phyloP scores from a whole-genome alignment of 371 early-diverging fungal species.

The Syncephalastrum sp. region DNA sequence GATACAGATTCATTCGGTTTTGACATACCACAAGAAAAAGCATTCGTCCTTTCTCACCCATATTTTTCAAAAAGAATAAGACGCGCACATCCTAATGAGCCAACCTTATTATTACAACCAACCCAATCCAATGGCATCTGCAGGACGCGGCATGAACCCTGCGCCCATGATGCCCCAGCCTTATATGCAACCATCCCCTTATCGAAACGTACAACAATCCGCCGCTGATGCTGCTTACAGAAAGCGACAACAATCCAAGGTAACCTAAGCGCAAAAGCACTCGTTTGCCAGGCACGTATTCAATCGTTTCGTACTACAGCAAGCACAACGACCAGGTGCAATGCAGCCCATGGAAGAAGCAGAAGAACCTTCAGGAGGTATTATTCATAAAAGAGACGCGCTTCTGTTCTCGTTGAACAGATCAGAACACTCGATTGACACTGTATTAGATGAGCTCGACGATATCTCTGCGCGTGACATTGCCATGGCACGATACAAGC shows the following conservation, averaged over 20 bases:
- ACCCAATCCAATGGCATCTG: conserved; percentile 4
- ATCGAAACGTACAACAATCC: conserved; percentile 12
- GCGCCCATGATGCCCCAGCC: conserved; percentile 16
- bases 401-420: neutral
- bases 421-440: neutral
- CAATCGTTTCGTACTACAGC: too few species aligned
- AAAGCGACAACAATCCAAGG: conserved; percentile 15
- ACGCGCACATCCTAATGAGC: neutral
- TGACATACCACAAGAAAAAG: too few species aligned
- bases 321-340: too few species aligned
- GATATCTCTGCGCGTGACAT: conserved; percentile 64
- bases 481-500: conserved; percentile 76
- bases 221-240: conserved; percentile 19
- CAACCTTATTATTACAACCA: conserved; percentile 1
- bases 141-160: conserved; percentile 17
- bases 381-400: neutral
- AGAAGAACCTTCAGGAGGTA: conserved; percentile 30
- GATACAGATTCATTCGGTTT: too few species aligned
- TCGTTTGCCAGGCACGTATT: too few species aligned
- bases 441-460: conserved; percentile 67
- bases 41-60: too few species aligned
- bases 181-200: conserved; percentile 20
- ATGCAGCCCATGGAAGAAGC: conserved; percentile 8
- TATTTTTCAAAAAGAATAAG: too few species aligned
- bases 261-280: neutral